Evolutionary conservation across 352 stramenopile species (phyloP), one percentile per base, ranked within the genome.

Genomic region (Pythium sp.): DNA sequence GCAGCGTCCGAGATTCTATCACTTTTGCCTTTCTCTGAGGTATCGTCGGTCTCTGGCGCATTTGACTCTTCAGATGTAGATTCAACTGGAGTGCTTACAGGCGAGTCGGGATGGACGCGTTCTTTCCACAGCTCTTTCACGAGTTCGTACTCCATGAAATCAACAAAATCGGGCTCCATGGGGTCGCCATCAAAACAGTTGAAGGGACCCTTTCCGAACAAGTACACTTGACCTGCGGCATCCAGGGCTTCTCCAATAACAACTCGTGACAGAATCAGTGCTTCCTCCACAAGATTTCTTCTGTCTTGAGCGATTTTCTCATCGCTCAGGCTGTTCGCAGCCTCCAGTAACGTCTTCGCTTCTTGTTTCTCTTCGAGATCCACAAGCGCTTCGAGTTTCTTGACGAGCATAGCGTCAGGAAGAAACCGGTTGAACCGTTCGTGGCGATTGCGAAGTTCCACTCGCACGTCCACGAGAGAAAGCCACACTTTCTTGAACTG

Each of bases 401-500:
- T 90, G 20, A 76, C 65, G 7, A 94, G 71, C 59, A 76, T 72
- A 0, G 65, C 67, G 18, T 71, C 67, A 0, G 84, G 78, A 9
- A 90, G 64, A n/a, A 94, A 82, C 0, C 80, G 73, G 54, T 91
- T 93, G 69, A 93, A 92, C 46, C 67, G 67, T 58, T 92, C 86
- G 22, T 79, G 70, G 11, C 87, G 85, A 20, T 78, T 72, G 5
- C 76, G 76, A 4, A 94, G 71, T 58, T 94, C 87, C 0, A 73
- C 76, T 7, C 82, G 80, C 4, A 93, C 85, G 54, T 94, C 85
- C 7, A 92, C 77, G 14, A 94, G 64, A n/a, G 72, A 69, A 1
- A 92, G 62, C 78, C 82, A 91, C 15, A 81, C 84, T 47, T 87
- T 86, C 68, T 90, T 92, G 72, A 91, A 93, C 62, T 89, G 73